A percentile compares a stretch with the other conserved stretches of the same genome.
Conservation (phyloP, 768 basidiomycete species). For the Xerocomellus amylosporus region DNA sequence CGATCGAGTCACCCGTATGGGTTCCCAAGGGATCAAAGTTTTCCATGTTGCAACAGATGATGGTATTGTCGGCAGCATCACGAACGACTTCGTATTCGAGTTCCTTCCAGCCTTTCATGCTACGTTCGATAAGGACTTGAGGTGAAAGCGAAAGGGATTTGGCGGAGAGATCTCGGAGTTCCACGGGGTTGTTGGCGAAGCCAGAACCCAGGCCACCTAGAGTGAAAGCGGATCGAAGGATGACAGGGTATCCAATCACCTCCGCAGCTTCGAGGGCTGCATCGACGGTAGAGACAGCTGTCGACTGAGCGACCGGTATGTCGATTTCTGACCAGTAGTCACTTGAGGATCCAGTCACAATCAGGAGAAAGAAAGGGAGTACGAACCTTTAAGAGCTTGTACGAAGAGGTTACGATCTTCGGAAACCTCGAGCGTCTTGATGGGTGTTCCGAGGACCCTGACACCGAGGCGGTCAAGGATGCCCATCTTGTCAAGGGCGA, state of each 20-base stretch:
- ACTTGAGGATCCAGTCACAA: conserved; percentile 2
- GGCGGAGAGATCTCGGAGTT: conserved; percentile 91
- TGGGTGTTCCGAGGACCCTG: conserved; percentile 92
- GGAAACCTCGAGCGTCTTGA: conserved; percentile 91
- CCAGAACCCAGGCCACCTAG: conserved; percentile 98
- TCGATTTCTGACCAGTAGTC: conserved; percentile 72
- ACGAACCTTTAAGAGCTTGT: conserved; percentile 88
- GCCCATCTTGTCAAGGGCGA: conserved; percentile 95
- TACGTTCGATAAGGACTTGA: conserved; percentile 95
- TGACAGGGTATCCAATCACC: conserved; percentile 94
- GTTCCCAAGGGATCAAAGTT: conserved; percentile 99
- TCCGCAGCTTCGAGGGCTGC: conserved; percentile 90
- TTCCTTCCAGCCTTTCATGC: conserved; percentile 99
- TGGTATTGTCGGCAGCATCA: conserved; percentile 97
- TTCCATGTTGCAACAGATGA: conserved; percentile 99
- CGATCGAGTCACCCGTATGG: conserved; percentile 98
- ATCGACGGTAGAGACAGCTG: conserved; percentile 93
- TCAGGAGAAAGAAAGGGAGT: not conserved
- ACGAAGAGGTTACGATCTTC: conserved; percentile 97
- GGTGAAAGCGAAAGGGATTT: conserved; percentile 88
- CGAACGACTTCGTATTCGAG: conserved; percentile 99
- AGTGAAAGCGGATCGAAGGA: conserved; percentile 94
- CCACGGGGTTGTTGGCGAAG: conserved; percentile 92
- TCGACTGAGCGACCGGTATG: conserved; percentile 93
- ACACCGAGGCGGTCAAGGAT: conserved; percentile 89